Base-by-base conservation (phyloP, 2,329 filamentous ascomycete species). In the Chrysosporium keratinophilum region DNA sequence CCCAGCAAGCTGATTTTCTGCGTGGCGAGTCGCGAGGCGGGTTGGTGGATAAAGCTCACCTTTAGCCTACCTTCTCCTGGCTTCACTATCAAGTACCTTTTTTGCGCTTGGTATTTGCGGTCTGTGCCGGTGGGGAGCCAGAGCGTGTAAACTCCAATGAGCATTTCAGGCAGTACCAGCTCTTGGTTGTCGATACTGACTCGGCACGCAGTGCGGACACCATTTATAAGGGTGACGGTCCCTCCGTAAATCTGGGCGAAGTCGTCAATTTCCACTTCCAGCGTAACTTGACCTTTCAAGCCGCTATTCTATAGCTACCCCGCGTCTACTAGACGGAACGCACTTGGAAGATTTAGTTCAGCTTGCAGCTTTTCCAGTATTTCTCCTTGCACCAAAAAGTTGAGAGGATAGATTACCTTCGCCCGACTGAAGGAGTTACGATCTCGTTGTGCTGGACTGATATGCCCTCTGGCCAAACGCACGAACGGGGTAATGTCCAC, bases 171-270 rank as follows among this genome's bases (percentile, higher is more conserved):
- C 11, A 49, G 14, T n/a, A n/a, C 34, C 35, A 37, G 9, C 15
- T n/a, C 23, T 19, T n/a, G 46, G 31, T 20, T 23, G 12, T 35
- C 20, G 23, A 49, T 34, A 20, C 10, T 33, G 7, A 35, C 23
- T 39, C 34, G 15, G 14, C 33, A 31, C 12, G 43, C 20, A 46
- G n/a, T 37, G n/a, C 31, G 28, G 15, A 14, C 31, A 12, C 46
- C 46, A 34, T 49, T 31, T 12, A 49, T 12, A 31, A 49, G 14
- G 15, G 9, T 20, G 7, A 49, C 17, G 33, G n/a, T 17, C 12
- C 17, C 33, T 35, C 46, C 46, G 15, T 49, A 49, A 15, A 49
- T 49, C 20, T 49, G 46, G 46, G 20, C 34, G 35, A 49, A 49
- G 14, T 49, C 28, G 12, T 49, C 46, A 20, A 49, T 49, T 20